These are phyloP conservation scores for Luffa aegyptiaca DNA, from an alignment of 306 rosid genomes.

Conservation along the genomic window DNA sequence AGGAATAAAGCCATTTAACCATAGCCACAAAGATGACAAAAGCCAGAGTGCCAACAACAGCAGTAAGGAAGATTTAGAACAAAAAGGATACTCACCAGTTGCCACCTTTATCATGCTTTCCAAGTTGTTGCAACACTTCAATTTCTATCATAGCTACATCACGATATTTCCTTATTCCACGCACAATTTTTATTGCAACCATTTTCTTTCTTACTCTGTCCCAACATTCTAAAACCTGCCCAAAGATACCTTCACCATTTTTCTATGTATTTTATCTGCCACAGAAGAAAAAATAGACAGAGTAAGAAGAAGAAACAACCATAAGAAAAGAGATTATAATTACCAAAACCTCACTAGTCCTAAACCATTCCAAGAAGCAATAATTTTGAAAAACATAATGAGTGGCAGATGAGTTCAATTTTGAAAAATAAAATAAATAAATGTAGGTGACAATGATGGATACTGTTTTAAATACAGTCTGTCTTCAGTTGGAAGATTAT, in stretches of 20 bases:
- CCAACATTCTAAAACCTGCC: conserved; percentile 97
- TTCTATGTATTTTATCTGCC: conserved; percentile 76
- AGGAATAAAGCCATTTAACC: conserved; percentile 89
- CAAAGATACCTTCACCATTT: conserved; percentile 99
- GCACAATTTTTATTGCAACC: conserved; percentile 90
- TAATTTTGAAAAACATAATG: not conserved
- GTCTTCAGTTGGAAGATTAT: not conserved
- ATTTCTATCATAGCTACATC: conserved; percentile 99
- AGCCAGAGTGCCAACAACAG: not conserved
- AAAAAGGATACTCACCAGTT: conserved; percentile 50
- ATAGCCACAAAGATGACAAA: conserved; percentile 23
- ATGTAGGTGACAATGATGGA: not conserved
- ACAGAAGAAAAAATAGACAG: not conserved
- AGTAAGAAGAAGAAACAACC: not conserved
- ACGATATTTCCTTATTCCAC: conserved; percentile 77
- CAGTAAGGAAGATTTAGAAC: not conserved
- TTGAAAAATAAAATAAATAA: not conserved
- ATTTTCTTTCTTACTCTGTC: conserved; percentile 80
- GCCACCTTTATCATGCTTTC: conserved; percentile 83
- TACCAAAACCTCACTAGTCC: not conserved
- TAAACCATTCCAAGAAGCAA: not conserved
- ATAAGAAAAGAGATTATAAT: not conserved
- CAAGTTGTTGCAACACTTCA: conserved; percentile 85
- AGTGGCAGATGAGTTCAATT: not conserved
- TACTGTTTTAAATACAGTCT: not conserved